These are phyloP conservation scores for Seiridium unicorne DNA, from an alignment of 2,329 filamentous ascomycete species.

Conservation along the genomic window DNA sequence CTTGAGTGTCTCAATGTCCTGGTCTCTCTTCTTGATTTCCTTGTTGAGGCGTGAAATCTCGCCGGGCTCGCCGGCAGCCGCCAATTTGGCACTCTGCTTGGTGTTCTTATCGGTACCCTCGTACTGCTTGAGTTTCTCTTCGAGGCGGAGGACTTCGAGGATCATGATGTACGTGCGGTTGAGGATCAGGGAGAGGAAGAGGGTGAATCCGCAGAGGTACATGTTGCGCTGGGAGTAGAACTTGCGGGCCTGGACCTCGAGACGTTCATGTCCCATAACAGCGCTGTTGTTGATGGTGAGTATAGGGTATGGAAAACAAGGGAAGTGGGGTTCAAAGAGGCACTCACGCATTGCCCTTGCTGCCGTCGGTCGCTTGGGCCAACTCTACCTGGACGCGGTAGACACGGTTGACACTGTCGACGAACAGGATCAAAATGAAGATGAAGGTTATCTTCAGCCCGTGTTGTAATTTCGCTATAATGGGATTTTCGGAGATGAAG, in stretches of 20 bases:
- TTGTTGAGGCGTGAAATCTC: conserved; percentile 70
- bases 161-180: conserved; percentile 99
- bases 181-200: conserved; percentile 97
- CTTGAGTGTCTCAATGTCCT: conserved; percentile 83
- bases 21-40: conserved; percentile 76
- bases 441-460: conserved; percentile 99
- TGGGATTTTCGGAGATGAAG: conserved; percentile 87
- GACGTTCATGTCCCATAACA: conserved; percentile 86
- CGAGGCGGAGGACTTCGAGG: conserved; percentile 83
- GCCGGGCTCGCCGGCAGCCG: conserved; percentile 69
- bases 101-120: conserved; percentile 61
- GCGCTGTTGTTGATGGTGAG: conserved; percentile 34
- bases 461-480: conserved; percentile 92
- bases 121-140: conserved; percentile 84
- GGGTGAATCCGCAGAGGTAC: conserved; percentile 99
- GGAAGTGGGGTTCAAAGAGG: not conserved
- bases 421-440: conserved; percentile 96
- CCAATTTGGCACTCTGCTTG: conserved; percentile 72
- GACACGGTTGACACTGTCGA: conserved; percentile 93
- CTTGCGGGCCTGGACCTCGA: conserved; percentile 98
- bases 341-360: conserved; percentile 44
- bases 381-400: conserved; percentile 95
- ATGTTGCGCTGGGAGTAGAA: conserved; percentile 99
- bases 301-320: not conserved
- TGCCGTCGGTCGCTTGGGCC: conserved; percentile 65